Evolutionary conservation across 2,329 filamentous ascomycete species (phyloP).

Genomic region (Talaromyces sp.): DNA sequence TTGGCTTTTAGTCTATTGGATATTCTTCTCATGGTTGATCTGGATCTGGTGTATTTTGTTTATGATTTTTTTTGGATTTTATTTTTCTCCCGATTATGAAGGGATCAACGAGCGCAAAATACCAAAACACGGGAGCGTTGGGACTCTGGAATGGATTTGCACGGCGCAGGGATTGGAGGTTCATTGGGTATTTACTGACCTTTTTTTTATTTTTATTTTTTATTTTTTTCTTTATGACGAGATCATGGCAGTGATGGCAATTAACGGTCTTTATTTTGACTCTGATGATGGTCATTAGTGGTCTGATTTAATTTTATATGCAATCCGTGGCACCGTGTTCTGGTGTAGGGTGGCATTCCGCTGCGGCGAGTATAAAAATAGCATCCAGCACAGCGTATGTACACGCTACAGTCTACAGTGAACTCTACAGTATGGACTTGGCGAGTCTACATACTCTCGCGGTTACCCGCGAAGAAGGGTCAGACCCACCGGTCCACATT

Average conservation of each 20-base stretch:
- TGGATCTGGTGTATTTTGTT: not conserved
- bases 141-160: conserved; percentile 13
- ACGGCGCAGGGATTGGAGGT: conserved; percentile 9
- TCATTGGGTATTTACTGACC: too few relatives aligned
- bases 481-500: conserved; percentile 8
- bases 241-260: not conserved
- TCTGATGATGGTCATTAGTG: not conserved
- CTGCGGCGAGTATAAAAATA: conserved; percentile 10
- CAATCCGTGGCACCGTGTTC: not conserved
- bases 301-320: not conserved
- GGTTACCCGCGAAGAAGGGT: not conserved
- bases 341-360: too few relatives aligned
- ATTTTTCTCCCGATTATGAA: conserved; percentile 4
- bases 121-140: conserved; percentile 11
- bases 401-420: too few relatives aligned
- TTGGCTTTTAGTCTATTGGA: conserved; percentile 2
- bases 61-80: not conserved
- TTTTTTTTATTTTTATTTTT: too few relatives aligned
- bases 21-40: too few relatives aligned
- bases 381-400: not conserved
- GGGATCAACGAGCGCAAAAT: conserved; percentile 6
- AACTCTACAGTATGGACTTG: too few relatives aligned
- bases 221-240: too few relatives aligned
- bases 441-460: too few relatives aligned
- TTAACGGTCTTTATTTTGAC: not conserved